Base-by-base conservation (phyloP, 495 filamentous ascomycete genomes). In the Immersiella caudata region DNA sequence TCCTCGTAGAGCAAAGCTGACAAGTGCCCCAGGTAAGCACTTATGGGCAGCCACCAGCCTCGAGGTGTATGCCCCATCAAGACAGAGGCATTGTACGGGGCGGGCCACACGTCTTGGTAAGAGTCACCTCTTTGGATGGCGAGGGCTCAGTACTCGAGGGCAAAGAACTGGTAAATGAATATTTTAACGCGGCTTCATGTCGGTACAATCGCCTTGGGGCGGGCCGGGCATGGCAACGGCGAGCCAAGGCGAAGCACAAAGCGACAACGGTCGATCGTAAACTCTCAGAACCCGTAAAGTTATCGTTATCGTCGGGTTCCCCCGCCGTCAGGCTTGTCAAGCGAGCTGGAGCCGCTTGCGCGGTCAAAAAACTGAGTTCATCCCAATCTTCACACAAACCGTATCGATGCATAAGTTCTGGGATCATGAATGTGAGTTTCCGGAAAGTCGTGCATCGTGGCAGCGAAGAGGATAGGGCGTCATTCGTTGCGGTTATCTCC, bases 301-400 rank as follows among this genome's bases (percentile, higher is more conserved):
- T 64, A 29, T 64, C 62, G 62, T 64, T 64, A 18, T 64, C 62
- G 62, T 64, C 60, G 60, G 60, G 60, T 52, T 33, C 14, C 25
- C 24, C 6, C 52, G 61, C 51, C 20, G 26, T 65, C 27, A 65
- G 18, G 55, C n/a, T 50, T 50, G 33, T 62, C 21, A 24, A 50
- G 40, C 40, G 40, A 46, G 40, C 40, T 12, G 40, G 9, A 46
- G 11, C 40, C 6, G 40, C 40, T 12, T 33, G 8, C 7, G n/a
- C 51, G n/a, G 14, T 22, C 51, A 12, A 25, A 9, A 21, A 33
- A 29, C 5, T 46, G 40, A 14, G 2, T 46, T 5, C 40, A 46
- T 46, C 40, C 40, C 16, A 18, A 14, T 46, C 16, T 46, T 46
- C 16, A 18, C 9, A 26, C 24, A 27, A 20, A 33, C 27, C 8